Evolutionary conservation across 768 basidiomycete genomes (phyloP).

Genomic region (Lactifluus piperatus): DNA sequence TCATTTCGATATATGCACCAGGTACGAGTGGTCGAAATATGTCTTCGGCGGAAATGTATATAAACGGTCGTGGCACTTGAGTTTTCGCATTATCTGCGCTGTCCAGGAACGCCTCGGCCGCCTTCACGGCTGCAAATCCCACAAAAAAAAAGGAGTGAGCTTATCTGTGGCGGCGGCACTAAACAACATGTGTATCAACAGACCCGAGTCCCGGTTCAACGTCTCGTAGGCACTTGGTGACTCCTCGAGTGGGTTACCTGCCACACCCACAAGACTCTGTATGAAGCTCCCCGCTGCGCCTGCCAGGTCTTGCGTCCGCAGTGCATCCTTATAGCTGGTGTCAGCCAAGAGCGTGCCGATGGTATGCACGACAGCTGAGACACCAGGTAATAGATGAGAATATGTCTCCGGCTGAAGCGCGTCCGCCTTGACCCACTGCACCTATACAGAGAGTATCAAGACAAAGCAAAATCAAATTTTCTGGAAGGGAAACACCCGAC

Average conservation of each 20-base stretch:
- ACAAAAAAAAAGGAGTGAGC: background rate
- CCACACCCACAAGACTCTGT: conserved; percentile 31
- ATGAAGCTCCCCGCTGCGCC: conserved; percentile 42
- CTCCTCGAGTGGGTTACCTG: conserved; percentile 52
- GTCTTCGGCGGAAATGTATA: conserved; percentile 94
- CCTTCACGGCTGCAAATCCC: conserved; percentile 45
- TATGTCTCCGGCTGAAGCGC: conserved; percentile 75
- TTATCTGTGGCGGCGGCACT: background rate
- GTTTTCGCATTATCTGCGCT: conserved; percentile 29
- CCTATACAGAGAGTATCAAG: conserved; percentile 35
- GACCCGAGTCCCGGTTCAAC: conserved; percentile 88
- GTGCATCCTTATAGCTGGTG: conserved; percentile 65
- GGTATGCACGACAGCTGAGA: conserved; percentile 84
- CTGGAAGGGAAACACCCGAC: background rate
- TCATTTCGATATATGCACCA: conserved; percentile 83
- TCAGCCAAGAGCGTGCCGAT: conserved; percentile 85
- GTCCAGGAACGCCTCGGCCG: conserved; percentile 67
- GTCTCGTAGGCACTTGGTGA: conserved; percentile 52
- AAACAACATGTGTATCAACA: conserved; percentile 23
- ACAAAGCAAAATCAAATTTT: background rate
- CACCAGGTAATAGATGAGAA: conserved; percentile 52
- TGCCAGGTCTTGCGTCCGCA: conserved; percentile 50
- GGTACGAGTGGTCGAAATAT: conserved; percentile 84
- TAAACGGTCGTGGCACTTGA: conserved; percentile 50
- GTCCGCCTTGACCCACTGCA: conserved; percentile 80